Percentiles rank a stretch among this genome's conserved stretches.
Evolutionary conservation across 176 grass and related monocot genomes (phyloP).

Genomic region (Tillandsia fasciculata): DNA sequence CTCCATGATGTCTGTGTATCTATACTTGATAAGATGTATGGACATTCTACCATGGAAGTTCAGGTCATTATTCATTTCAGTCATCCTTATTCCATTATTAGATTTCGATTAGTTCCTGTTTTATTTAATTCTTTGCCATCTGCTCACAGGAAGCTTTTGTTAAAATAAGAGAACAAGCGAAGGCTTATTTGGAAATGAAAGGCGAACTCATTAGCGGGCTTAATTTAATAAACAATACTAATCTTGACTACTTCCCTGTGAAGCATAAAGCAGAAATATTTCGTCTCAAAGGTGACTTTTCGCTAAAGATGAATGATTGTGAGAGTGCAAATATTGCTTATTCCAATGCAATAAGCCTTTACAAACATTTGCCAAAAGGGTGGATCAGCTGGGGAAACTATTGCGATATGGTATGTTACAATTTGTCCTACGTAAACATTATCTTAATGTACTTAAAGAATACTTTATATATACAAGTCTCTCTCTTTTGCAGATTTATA

Average conservation of each 20-base stretch:
- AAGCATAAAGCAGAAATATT: slow-evolving; percentile 98
- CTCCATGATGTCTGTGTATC: slow-evolving; percentile 95
- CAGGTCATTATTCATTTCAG: slow-evolving; percentile 51
- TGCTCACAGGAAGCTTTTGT: slow-evolving; percentile 95
- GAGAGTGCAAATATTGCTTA: slow-evolving; percentile 69
- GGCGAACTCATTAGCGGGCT: slow-evolving; percentile 85
- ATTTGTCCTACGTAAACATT: slow-evolving; percentile 6
- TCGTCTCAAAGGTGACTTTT: slow-evolving; percentile 87
- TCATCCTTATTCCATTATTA: slow-evolving; percentile 2
- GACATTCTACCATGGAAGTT: slow-evolving; percentile 99
- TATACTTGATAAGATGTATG: slow-evolving; percentile 99
- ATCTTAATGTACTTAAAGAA: slow-evolving; percentile 11
- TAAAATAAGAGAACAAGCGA: slow-evolving; percentile 98
- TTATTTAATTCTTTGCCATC: slow-evolving; percentile 14
- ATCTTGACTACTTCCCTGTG: slow-evolving; percentile 91
- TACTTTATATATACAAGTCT: slow-evolving; percentile 3
- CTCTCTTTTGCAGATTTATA: slow-evolving; percentile 58
- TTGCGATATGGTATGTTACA: slow-evolving; percentile 79
- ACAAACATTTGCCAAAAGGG: slow-evolving; percentile 94
- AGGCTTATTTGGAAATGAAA: slow-evolving; percentile 96
- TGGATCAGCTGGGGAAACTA: slow-evolving; percentile 99
- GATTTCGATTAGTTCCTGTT: slow-evolving; percentile 9
- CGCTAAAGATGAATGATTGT: slow-evolving; percentile 76
- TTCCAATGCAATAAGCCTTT: slow-evolving; percentile 80
- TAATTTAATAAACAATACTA: slow-evolving; percentile 90